phyloP scores from a whole-genome alignment of 345 rosid genomes.

The Euphorbia pulcherrima region DNA sequence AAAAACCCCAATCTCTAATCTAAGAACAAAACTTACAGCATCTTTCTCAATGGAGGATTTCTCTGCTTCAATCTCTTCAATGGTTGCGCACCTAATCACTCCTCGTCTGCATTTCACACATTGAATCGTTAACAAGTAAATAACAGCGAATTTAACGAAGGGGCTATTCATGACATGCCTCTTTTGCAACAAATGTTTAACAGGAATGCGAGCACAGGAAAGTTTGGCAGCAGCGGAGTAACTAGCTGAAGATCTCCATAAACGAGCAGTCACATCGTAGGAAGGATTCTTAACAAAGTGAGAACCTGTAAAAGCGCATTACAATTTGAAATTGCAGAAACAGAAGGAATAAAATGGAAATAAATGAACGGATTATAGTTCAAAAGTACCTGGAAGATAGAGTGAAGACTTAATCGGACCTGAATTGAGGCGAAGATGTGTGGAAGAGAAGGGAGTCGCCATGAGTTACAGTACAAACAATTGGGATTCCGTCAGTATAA shows the following conservation, averaged over 20 bases:
- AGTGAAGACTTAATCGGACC: slow-evolving; percentile 38
- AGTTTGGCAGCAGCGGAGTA: slow-evolving; percentile 25
- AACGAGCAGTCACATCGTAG: slow-evolving; percentile 14
- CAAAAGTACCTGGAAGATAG: slow-evolving; percentile 38
- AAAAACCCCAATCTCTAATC: not conserved
- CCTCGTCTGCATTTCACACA: slow-evolving; percentile 37
- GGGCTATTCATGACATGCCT: slow-evolving; percentile 37
- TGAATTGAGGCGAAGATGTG: slow-evolving; percentile 34
- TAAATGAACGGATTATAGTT: not conserved
- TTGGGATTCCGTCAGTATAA: not conserved
- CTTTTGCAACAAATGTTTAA: slow-evolving; percentile 35
- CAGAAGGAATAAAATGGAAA: not conserved
- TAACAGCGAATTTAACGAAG: not conserved
- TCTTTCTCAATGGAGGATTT: slow-evolving; percentile 70
- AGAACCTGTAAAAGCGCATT: slow-evolving; percentile 31
- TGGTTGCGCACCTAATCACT: slow-evolving; percentile 66
- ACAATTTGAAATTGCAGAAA: not conserved
- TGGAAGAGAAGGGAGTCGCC: slow-evolving; percentile 53
- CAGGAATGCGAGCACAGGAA: slow-evolving; percentile 30
- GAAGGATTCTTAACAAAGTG: slow-evolving; percentile 22
- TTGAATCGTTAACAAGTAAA: not conserved
- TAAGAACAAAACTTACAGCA: slow-evolving; percentile 47
- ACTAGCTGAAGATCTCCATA: slow-evolving; percentile 35
- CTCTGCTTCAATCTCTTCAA: slow-evolving; percentile 87
- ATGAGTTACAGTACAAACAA: slow-evolving; percentile 20